Evolutionary conservation across 2,329 filamentous ascomycete species (phyloP), one percentile per base, ranked within the genome.

Genomic region (Onygenales sp.): DNA sequence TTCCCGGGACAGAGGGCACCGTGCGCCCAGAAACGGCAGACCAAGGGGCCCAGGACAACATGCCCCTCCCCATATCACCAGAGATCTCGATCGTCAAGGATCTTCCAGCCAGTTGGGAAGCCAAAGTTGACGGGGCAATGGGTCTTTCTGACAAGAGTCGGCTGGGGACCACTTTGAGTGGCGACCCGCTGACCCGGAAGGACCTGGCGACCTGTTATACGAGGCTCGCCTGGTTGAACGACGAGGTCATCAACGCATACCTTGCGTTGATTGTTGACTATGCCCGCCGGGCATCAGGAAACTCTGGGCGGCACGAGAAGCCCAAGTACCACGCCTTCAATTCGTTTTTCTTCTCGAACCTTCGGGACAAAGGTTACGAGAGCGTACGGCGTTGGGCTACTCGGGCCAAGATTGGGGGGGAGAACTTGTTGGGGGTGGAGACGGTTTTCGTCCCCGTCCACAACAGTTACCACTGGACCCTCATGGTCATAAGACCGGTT

Each of bases 361-460:
- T 71, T 5, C 63, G 65, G 5, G 68, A 72, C 27, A 69, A 68
- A 48, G 72, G 72, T 14, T 70, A 72, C 47, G 57, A 66, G 27
- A 61, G 62, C 32, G 69, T 74, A 27, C 55, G 57, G 49, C 66
- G 74, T 33, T 77, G 75, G 75, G 69, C 71, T 1, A 65, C 57
- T 36, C 69, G 72, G 37, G 72, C 70, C n/a, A 76, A 74, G 58
- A 74, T 77, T 50, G 71, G 67, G n/a, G 72, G 71, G 5, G 62
- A 68, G 43, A 58, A 57, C 40, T 62, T 77, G n/a, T 59, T 77
- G 40, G 61, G 72, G 40, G 70, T 74, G 17, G 70, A 77, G 50
- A 70, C 65, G 1, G 67, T 77, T 17, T 76, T 75, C 56, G 67
- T 77, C 14, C 75, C 75, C 0, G 69, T 77, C 34, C 74, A 77